Conservation (phyloP, 148 eudicot genomes). For the Vaccinium darrowii region DNA sequence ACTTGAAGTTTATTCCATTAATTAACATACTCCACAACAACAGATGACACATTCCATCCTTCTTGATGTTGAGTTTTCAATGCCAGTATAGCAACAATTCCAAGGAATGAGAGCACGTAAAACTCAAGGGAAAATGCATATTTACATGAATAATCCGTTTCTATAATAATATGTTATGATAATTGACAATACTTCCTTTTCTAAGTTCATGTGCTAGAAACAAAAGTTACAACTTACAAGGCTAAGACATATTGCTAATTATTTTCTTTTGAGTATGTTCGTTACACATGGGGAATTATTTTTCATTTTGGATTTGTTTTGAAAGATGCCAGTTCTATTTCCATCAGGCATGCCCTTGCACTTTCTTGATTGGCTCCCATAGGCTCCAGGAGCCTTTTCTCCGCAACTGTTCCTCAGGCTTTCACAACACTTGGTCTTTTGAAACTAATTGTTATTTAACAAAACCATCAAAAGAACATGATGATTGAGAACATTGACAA, state of each 20-base stretch:
- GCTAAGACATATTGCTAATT: not conserved
- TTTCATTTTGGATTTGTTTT: not conserved
- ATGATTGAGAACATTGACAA: not conserved
- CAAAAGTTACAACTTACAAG: not conserved
- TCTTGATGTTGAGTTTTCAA: not conserved
- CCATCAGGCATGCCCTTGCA: not conserved
- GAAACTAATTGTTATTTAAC: not conserved
- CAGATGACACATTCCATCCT: not conserved
- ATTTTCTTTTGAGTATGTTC: not conserved
- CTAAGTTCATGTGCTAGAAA: not conserved
- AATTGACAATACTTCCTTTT: not conserved
- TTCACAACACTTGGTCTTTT: not conserved
- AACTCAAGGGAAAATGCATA: not conserved
- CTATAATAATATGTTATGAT: not conserved
- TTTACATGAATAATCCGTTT: not conserved
- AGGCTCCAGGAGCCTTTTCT: not conserved
- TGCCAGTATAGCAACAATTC: not conserved
- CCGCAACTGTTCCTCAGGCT: not conserved
- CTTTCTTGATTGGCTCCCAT: not conserved
- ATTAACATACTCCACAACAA: not conserved
- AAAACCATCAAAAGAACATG: not conserved
- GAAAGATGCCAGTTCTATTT: not conserved
- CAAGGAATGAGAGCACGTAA: not conserved
- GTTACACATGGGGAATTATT: not conserved
- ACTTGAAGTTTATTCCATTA: conserved; percentile 1